Percentiles rank a stretch among this genome's conserved stretches.
phyloP scores from a whole-genome alignment of 306 rosid genomes.

The Trichosanthes cucumerina region DNA sequence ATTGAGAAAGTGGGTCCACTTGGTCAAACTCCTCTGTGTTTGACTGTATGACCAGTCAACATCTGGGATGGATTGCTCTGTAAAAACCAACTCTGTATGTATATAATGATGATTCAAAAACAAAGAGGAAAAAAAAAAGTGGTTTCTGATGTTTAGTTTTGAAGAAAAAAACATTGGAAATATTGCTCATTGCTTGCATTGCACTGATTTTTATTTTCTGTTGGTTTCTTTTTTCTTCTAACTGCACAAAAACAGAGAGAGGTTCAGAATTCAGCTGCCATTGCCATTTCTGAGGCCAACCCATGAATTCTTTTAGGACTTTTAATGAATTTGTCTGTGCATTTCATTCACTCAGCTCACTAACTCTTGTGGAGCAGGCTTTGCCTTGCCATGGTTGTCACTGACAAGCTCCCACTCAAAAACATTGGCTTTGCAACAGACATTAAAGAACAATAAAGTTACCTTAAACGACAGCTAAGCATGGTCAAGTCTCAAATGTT shows the following conservation, averaged over 20 bases:
- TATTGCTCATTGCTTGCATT: background rate
- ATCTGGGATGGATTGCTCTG: conserved; percentile 6
- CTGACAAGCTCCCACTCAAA: conserved; percentile 9
- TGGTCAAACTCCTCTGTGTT: background rate
- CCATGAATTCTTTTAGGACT: background rate
- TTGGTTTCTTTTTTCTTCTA: background rate
- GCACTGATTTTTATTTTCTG: background rate
- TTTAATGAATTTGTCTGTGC: background rate
- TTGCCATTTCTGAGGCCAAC: background rate
- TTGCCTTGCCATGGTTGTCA: conserved; percentile 2
- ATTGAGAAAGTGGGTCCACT: conserved; percentile 11
- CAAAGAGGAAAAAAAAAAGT: background rate
- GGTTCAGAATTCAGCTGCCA: background rate
- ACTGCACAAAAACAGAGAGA: background rate
- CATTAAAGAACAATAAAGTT: conserved; percentile 10
- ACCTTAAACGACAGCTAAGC: conserved; percentile 12
- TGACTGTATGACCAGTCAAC: conserved; percentile 11
- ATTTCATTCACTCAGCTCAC: background rate
- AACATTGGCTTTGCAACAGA: conserved; percentile 9
- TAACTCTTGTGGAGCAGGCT: background rate
- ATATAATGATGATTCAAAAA: conserved; percentile 3
- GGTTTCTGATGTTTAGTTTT: background rate
- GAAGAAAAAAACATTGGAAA: background rate
- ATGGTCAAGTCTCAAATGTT: conserved; percentile 1
- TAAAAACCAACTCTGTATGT: conserved; percentile 4